These are phyloP conservation scores for Gaeumannomyces tritici DNA, from an alignment of 2,329 filamentous ascomycete genomes.

Conservation along the genomic window DNA sequence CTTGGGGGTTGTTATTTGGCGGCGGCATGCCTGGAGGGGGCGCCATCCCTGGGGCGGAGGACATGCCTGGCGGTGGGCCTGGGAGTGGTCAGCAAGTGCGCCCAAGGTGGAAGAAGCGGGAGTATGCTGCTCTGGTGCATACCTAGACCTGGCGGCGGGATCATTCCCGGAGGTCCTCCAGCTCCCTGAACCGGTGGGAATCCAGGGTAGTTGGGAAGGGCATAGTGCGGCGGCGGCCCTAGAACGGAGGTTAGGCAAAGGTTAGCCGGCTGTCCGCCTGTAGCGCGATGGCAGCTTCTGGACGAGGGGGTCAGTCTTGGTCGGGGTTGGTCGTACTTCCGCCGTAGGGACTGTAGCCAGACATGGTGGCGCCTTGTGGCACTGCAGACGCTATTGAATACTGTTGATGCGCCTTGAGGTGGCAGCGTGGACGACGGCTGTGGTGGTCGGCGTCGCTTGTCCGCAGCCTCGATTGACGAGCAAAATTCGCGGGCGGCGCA, in stretches of 20 bases:
- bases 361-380: conserved; percentile 27
- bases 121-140: conserved; percentile 24
- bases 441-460: not conserved
- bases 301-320: not conserved
- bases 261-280: not conserved
- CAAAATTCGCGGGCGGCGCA: not conserved
- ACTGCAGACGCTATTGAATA: not conserved
- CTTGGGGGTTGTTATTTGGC: conserved; percentile 45
- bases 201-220: conserved; percentile 62
- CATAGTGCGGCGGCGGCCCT: conserved; percentile 57
- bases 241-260: conserved; percentile 1
- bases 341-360: conserved; percentile 45
- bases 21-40: conserved; percentile 71
- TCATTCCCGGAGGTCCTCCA: conserved; percentile 52
- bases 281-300: not conserved
- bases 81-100: conserved; percentile 8
- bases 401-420: not conserved
- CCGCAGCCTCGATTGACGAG: not conserved
- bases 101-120: conserved; percentile 2
- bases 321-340: conserved; percentile 33
- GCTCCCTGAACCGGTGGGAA: conserved; percentile 51
- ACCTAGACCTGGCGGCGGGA: conserved; percentile 77
- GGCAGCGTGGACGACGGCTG: no score
- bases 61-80: conserved; percentile 74
- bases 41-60: conserved; percentile 69